phyloP scores from a whole-genome alignment of 73 alveolate species.

The Urostyla sp. region DNA sequence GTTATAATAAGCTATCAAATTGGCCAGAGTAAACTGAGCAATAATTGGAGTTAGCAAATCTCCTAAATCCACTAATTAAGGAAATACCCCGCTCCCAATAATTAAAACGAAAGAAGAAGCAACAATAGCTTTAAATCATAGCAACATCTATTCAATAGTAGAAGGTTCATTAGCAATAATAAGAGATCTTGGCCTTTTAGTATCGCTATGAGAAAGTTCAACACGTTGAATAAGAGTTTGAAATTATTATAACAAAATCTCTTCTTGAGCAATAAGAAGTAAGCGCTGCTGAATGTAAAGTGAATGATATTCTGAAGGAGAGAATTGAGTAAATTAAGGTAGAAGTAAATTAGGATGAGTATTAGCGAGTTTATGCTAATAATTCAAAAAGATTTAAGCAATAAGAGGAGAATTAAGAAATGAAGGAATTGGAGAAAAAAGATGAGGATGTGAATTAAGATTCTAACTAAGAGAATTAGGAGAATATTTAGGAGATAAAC shows the following conservation, averaged over 20 bases:
- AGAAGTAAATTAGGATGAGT: constrained; percentile 34
- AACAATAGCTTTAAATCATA: constrained; percentile 9
- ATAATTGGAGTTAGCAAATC: constrained; percentile 7
- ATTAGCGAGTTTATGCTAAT: neutral
- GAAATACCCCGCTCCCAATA: constrained; percentile 30
- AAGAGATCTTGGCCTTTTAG: neutral
- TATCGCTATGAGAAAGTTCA: constrained; percentile 1
- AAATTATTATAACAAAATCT: neutral
- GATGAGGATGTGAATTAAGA: neutral
- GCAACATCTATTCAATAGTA: neutral
- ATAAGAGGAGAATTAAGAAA: neutral
- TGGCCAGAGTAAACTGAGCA: constrained; percentile 50
- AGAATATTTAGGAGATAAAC: neutral
- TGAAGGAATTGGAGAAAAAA: neutral
- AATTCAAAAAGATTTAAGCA: neutral
- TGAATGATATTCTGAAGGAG: neutral
- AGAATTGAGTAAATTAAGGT: neutral
- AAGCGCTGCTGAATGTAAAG: too few species aligned
- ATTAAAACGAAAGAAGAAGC: constrained; percentile 2
- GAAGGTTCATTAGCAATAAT: neutral
- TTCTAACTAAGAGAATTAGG: neutral
- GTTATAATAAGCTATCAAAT: constrained; percentile 2
- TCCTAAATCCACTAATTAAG: constrained; percentile 31
- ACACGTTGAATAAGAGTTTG: neutral
- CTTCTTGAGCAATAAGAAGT: too few species aligned